Base-by-base conservation (phyloP, 176 grass and related monocot species). In the Juncus inflexus region DNA sequence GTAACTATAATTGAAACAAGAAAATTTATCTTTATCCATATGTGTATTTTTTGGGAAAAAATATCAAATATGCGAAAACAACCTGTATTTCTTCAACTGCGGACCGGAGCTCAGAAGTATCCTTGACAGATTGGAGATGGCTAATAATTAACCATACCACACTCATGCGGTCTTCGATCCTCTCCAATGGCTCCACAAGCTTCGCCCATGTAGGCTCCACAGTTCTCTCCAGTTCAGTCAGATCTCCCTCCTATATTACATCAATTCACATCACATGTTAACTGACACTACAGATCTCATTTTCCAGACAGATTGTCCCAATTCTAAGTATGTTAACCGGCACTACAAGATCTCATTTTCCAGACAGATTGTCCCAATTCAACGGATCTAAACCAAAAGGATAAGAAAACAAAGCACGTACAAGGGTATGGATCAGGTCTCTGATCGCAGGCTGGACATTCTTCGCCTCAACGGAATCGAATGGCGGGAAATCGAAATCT, bases 11-110 rank as follows among this genome's bases (percentile, higher is more conserved):
- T 56, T 13, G 13, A 56, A 56, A 11, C 52, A 56, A 56, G 12
- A 61, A 61, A 7, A 61, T 36, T 36, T 19, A 36, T 61, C 56
- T 8, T 6, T 8, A 61, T 36, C 28, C 56, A 15, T 28, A 28
- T 28, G 19, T 28, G 56, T 19, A 0, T 6, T 19, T 7, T 61
- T 61, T 15, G 15, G 15, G 4, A 2, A 51, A 49, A 14, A 54
- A 55, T 54, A 7, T 69, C 65, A 52, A 51, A 55, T 37, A 69
- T 52, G 19, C 42, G 11, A 35, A 52, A 7, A 19, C 39, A 59
- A 83, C 91, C 91, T 96, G 91, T 0, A 96, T 85, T 82, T 96
- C 91, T 72, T 96, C 92, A 0, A 91, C 79, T 37, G 92, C 92
- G 35, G 92, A 69, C 40, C 92, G 92, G 9, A 96, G 87, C 40